Base-by-base conservation (phyloP, 345 rosid genomes). In the Hypericum androsaemum region DNA sequence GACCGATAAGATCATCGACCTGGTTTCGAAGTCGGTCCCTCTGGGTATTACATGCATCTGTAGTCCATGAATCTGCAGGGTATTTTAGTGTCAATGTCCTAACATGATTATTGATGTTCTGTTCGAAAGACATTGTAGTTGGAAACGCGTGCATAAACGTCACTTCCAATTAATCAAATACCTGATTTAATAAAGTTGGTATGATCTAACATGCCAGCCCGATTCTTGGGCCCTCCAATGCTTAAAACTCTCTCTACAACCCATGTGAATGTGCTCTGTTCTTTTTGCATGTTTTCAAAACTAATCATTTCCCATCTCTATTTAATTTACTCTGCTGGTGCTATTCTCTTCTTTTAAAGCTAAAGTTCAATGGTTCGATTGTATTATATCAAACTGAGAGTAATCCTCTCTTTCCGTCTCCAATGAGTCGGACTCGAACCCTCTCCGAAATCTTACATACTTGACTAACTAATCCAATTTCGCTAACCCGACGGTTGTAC, bases 181-280 rank as follows among this genome's bases (percentile, higher is more conserved):
- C 41, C 42, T 50, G 58, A 56, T 42, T 61, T 60, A 47, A 62
- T 36, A 32, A 52, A 22, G 10, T 35, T 32, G 37, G 37, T 40
- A 10, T 47, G 41, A 38, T 62, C 32, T 37, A 46, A 50, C 47
- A 7, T 61, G 42, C 52, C 67, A 56, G 10, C 47, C 66, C 61
- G 40, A 47, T 43, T 53, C 53, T 17, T 38, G 50, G 50, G 43
- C 56, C 39, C 58, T 49, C 42, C 36, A 45, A 7, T 28, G 56
- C 68, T 56, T 38, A 56, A 42, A 38, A 17, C 48, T 48, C 12
- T 48, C 61, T 58, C 41, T 51, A 22, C 59, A 64, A 13, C 63
- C 70, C 73, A 67, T 67, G 75, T 67, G 73, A 57, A 54, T 41
- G n/a, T 47, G 39, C 41, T 53, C 50, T n/a, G 12, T 56, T 65